phyloP scores from a whole-genome alignment of 139 green algal species.

The Auxenochlorella pyrenoidosa region DNA sequence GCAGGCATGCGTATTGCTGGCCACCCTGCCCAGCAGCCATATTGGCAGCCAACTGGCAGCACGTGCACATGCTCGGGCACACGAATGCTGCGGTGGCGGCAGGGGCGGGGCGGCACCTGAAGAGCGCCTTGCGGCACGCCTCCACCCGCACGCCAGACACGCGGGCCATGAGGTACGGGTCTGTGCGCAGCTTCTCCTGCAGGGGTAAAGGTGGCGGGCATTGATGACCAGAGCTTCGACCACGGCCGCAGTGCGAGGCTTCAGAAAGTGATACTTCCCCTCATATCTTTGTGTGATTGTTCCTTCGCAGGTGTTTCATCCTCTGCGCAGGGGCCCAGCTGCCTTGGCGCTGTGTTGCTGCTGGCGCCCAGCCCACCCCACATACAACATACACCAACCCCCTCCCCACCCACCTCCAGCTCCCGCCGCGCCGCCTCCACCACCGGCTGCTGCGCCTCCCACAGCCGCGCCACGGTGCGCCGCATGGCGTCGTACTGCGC shows the following conservation, averaged over 20 bases:
- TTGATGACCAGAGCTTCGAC: too few relatives aligned
- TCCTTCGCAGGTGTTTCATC: too few relatives aligned
- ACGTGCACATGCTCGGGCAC: too few relatives aligned
- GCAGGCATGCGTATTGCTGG: too few relatives aligned
- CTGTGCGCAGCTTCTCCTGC: constrained; percentile 51
- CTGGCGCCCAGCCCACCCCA: too few relatives aligned
- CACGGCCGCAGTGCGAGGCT: too few relatives aligned
- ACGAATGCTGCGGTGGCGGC: not conserved
- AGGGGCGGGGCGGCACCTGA: constrained; percentile 41
- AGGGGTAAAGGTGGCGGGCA: constrained; percentile 19
- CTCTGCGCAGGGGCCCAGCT: too few relatives aligned
- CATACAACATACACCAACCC: too few relatives aligned
- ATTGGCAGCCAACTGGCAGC: not conserved
- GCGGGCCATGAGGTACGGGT: constrained; percentile 65
- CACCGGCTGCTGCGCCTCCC: constrained; percentile 44
- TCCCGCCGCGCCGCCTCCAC: constrained; percentile 61
- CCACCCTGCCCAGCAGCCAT: too few relatives aligned
- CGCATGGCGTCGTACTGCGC: constrained; percentile 40
- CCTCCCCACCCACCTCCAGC: not conserved
- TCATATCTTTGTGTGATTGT: too few relatives aligned
- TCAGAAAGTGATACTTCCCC: too few relatives aligned
- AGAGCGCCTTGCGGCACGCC: constrained; percentile 68
- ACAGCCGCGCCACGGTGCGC: constrained; percentile 30
- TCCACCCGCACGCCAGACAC: constrained; percentile 55
- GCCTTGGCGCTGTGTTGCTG: too few relatives aligned